Conservation (phyloP, 108 stramenopile species). For the Halocafeteria seosinensis region DNA sequence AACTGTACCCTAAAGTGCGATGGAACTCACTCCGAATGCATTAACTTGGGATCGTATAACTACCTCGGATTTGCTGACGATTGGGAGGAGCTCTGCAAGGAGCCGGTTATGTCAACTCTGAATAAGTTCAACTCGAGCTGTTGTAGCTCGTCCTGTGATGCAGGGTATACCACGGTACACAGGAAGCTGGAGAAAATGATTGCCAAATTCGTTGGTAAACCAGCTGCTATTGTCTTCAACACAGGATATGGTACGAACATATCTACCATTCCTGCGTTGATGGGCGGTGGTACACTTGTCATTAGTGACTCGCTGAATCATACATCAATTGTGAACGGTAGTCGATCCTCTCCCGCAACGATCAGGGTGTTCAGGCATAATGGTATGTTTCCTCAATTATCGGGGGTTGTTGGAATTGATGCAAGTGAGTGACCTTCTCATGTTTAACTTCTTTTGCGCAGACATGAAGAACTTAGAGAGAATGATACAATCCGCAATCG, state of each 20-base stretch:
- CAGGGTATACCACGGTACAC: constrained; percentile 68
- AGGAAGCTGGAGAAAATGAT: constrained; percentile 62
- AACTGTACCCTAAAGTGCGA: background rate
- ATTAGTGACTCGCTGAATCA: constrained; percentile 89
- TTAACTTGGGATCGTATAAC: constrained; percentile 93
- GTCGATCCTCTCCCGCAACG: constrained; percentile 76
- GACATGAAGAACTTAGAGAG: constrained; percentile 59
- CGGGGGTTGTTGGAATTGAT: too few relatives aligned
- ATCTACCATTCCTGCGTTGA: constrained; percentile 77
- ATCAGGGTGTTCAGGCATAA: constrained; percentile 95
- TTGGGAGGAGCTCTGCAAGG: constrained; percentile 68
- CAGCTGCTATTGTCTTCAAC: constrained; percentile 75
- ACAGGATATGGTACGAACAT: constrained; percentile 98
- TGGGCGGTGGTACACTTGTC: constrained; percentile 63
- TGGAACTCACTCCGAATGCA: constrained; percentile 33
- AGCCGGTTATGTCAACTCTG: constrained; percentile 50
- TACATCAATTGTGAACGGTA: constrained; percentile 91
- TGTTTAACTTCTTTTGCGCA: too few relatives aligned
- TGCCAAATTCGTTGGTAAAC: constrained; percentile 76
- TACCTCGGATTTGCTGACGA: constrained; percentile 99
- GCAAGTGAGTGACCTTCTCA: too few relatives aligned
- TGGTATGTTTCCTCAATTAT: too few relatives aligned
- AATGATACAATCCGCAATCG: constrained; percentile 75
- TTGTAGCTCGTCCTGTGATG: constrained; percentile 43
- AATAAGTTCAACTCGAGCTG: constrained; percentile 44